Evolutionary conservation across 1,139 yeast species (phyloP), one percentile per base, ranked within the genome.

Genomic region (Nadsonia commutata): DNA sequence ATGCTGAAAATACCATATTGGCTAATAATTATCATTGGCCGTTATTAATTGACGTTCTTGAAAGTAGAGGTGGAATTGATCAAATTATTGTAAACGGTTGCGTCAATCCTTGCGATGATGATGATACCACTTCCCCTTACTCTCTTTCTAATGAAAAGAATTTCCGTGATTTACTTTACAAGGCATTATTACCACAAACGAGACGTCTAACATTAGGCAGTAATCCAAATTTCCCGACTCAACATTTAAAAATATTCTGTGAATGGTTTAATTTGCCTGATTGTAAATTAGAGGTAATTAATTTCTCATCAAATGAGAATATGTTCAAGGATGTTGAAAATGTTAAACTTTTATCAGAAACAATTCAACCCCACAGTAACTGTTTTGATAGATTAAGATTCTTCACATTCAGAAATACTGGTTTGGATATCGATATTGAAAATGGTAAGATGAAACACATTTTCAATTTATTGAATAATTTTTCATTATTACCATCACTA

Each of bases 61-160:
- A 62, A 2, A 48, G 59, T 9, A 66, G 90, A 50, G 79, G 80
- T 11, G 94, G 94, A 0, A 67, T 86, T 40, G 94, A 83, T 56
- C 95, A 86, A 55, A 67, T 86, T 50, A 76, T 84, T 19, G 65
- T 86, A 33, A 84, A 84, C 56, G 95, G 95, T 3, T 78, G 94
- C 52, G 75, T 75, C 56, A 62, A 83, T 36, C 64, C 75, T 1
- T 71, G 71, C 43, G 69, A 64, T 1, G 66, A 64, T 18, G 50
- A 63, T 31, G 51, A 50, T 21, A 9, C 6, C 23, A 6, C 23
- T 6, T 13, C 33, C 4, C 16, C 9, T 3, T 16, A 11, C 16
- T 27, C 33, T 5, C 33, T 27, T 13, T 13, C 33, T 16, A 11
- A 13, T 8, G 33, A 27, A 9, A 27, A 27, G 16, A 27, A 27